Evolutionary conservation across 139 green algal genomes (phyloP).

Genomic region (Chlorella vulgaris): DNA sequence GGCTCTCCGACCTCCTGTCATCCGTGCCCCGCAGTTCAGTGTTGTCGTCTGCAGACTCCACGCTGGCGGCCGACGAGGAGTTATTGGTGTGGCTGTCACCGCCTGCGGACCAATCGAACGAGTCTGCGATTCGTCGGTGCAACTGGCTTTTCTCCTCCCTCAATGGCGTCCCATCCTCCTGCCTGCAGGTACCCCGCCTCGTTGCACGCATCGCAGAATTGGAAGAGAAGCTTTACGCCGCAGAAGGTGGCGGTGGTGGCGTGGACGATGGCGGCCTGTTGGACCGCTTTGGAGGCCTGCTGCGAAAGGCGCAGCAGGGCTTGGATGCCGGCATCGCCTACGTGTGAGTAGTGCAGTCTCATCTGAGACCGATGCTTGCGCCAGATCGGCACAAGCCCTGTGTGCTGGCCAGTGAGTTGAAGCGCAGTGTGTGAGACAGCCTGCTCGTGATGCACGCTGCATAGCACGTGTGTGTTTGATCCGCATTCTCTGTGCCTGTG

Average conservation of each 20-base stretch:
- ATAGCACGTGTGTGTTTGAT: no score
- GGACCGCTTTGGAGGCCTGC: constrained; percentile 12
- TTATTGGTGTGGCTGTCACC: constrained; percentile 2
- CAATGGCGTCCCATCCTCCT: no score
- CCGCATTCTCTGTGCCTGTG: no score
- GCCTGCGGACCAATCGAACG: no score
- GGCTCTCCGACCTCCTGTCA: not conserved
- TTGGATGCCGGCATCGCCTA: constrained; percentile 33
- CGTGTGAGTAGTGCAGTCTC: constrained; percentile 1
- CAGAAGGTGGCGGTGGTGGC: not conserved
- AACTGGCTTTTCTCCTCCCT: not conserved
- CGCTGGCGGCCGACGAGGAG: constrained; percentile 27
- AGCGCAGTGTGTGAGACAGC: no score
- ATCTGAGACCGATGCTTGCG: no score
- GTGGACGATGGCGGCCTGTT: constrained; percentile 6
- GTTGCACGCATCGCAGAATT: constrained; percentile 60
- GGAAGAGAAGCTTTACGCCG: constrained; percentile 54
- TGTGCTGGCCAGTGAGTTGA: no score
- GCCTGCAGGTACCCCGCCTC: constrained; percentile 39
- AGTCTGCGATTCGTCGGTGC: no score
- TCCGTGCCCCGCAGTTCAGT: not conserved
- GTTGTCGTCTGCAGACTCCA: not conserved
- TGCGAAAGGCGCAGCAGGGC: constrained; percentile 17
- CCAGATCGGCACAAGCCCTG: no score
- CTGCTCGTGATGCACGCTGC: no score